Evolutionary conservation across 768 basidiomycete species (phyloP).

Genomic region (Royoungia palumana): DNA sequence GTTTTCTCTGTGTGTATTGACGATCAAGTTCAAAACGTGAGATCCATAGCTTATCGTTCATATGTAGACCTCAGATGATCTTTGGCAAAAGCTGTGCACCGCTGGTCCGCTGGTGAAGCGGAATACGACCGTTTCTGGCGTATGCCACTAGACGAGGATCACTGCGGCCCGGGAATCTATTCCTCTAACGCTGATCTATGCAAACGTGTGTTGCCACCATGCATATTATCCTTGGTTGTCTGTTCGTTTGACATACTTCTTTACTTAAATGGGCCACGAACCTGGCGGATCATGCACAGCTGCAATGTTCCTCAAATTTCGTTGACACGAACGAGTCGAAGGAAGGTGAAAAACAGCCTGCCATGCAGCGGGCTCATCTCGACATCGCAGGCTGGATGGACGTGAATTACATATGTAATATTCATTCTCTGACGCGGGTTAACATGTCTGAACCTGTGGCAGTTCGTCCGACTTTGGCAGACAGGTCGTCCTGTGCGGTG

Average conservation of each 20-base stretch:
- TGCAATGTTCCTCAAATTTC: slow-evolving; percentile 84
- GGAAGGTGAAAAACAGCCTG: slow-evolving; percentile 48
- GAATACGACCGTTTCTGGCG: slow-evolving; percentile 89
- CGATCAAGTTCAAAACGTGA: too few species aligned
- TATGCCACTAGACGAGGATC: slow-evolving; percentile 85
- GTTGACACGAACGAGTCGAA: slow-evolving; percentile 69
- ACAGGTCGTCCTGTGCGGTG: slow-evolving; percentile 77
- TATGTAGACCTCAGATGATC: slow-evolving; percentile 61
- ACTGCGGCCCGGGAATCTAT: slow-evolving; percentile 71
- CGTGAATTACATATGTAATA: slow-evolving; percentile 32
- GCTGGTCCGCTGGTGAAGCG: slow-evolving; percentile 71
- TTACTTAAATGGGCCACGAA: slow-evolving; percentile 61
- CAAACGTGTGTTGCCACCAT: slow-evolving; percentile 37
- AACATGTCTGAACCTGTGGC: not conserved
- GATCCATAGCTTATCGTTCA: not conserved
- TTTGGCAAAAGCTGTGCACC: slow-evolving; percentile 65
- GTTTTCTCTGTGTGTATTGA: slow-evolving; percentile 62
- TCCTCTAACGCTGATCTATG: slow-evolving; percentile 78
- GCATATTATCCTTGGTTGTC: not conserved
- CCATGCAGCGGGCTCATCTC: slow-evolving; percentile 80
- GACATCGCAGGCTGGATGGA: slow-evolving; percentile 84
- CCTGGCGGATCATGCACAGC: slow-evolving; percentile 75
- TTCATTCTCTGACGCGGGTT: not conserved
- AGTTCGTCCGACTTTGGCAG: slow-evolving; percentile 52
- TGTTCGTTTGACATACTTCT: not conserved